Evolutionary conservation across 805 yeast genomes (phyloP).

Genomic region (Wickerhamomyces kurtzmanii): DNA sequence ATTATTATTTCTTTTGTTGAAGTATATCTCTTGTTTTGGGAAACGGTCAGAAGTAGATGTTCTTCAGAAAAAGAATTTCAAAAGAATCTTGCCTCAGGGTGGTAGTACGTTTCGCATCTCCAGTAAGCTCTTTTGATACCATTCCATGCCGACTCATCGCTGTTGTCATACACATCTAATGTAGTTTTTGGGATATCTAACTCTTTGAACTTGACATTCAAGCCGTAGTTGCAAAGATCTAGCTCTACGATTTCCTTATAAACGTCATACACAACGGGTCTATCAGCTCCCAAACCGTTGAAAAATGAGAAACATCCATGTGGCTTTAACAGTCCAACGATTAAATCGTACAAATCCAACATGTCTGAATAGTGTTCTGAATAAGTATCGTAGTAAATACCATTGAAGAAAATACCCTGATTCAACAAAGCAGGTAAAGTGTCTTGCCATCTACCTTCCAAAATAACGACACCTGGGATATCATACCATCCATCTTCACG

Average conservation of each 20-base stretch:
- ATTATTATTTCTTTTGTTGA: no score
- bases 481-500: slow-evolving; percentile 75
- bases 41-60: no score
- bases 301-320: slow-evolving; percentile 83
- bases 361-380: slow-evolving; percentile 87
- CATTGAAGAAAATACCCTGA: slow-evolving; percentile 69
- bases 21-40: no score
- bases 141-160: slow-evolving; percentile 44
- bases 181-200: slow-evolving; percentile 36
- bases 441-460: slow-evolving; percentile 94
- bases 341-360: slow-evolving; percentile 72
- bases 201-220: slow-evolving; percentile 46
- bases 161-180: slow-evolving; percentile 20
- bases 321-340: slow-evolving; percentile 77
- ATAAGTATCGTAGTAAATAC: slow-evolving; percentile 89
- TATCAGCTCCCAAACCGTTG: slow-evolving; percentile 83
- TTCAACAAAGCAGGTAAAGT: slow-evolving; percentile 55
- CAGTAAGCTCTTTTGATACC: slow-evolving; percentile 55
- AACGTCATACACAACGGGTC: slow-evolving; percentile 70
- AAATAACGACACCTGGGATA: slow-evolving; percentile 56
- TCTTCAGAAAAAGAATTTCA: no score
- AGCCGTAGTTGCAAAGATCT: slow-evolving; percentile 74
- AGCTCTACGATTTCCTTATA: slow-evolving; percentile 74
- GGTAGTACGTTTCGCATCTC: slow-evolving; percentile 60
- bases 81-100: slow-evolving; percentile 48